Evolutionary conservation across 1,284 basidiomycete genomes (phyloP), one percentile per base, ranked within the genome.

Genomic region (Pseudozyma flocculosa): DNA sequence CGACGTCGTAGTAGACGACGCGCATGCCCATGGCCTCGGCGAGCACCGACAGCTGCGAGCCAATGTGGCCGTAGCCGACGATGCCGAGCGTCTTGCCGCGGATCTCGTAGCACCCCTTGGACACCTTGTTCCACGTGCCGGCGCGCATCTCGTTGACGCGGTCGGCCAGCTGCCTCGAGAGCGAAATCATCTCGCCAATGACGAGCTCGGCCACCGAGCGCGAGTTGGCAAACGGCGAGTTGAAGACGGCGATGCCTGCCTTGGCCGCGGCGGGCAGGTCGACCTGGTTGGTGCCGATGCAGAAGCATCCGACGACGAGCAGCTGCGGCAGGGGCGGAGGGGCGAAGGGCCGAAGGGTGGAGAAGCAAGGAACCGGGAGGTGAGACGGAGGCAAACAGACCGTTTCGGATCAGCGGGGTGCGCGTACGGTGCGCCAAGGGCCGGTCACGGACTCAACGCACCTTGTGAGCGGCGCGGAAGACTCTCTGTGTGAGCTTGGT

Each of bases 141-240:
- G 85, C 82, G 53, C 87, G 86, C 82, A 99, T 85, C 81, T 99
- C 95, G 70, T 83, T 85, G 17, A 87, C 82, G 52, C 95, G 88
- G 80, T 99, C 90, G 68, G 88, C 86, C 65, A 96, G 85, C 79
- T 99, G 95, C 38, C 95, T 88, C 14, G 95, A 95, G 60, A 99
- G 87, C 7, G 88, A 87, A 73, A 99, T 87, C 73, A 97, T 84
- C 81, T 99, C 95, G 58, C 87, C 85, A 78, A 99, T 88, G 79
- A 99, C 95, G 44, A 99, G 87, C 82, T 99, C 95, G 43, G 95
- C 95, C 46, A 99, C 95, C 0, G 94, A 97, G 62, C 95, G 90
- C 39, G 95, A 98, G 66, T 99, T 99, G 79, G 95, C 94, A 82
- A 98, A 99, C 30, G 95, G 95, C 14, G 94, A 98, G 81, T 99